Evolutionary conservation across 495 filamentous ascomycete species (phyloP).

Genomic region (Parmelia sp.): DNA sequence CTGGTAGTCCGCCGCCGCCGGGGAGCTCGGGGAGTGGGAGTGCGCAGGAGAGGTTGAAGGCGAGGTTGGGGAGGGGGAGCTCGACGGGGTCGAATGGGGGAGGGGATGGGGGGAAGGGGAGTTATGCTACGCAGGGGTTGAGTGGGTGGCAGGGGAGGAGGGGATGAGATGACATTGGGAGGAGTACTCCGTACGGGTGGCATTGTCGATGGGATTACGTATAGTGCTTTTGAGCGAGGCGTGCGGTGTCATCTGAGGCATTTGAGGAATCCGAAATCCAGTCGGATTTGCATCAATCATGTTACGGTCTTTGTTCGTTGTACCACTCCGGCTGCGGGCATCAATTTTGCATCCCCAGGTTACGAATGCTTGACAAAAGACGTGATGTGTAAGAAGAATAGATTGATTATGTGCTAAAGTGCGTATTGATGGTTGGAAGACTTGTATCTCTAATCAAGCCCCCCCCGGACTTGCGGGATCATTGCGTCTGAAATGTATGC

Average conservation of each 20-base stretch:
- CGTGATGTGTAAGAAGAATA: too few species aligned
- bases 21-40: conserved; percentile 15
- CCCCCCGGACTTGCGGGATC: too few species aligned
- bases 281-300: neutral
- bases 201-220: neutral
- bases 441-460: too few species aligned
- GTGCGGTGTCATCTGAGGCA: neutral
- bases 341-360: too few species aligned
- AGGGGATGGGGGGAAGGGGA: conserved; percentile 20
- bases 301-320: neutral
- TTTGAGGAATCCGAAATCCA: neutral
- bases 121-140: conserved; percentile 25
- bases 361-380: too few species aligned
- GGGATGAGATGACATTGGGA: neutral
- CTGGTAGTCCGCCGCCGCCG: conserved; percentile 33
- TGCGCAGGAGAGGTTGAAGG: conserved; percentile 61
- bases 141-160: conserved; percentile 24
- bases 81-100: neutral
- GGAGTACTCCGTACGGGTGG: neutral
- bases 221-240: neutral
- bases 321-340: too few species aligned
- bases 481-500: too few species aligned
- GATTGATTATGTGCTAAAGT: too few species aligned
- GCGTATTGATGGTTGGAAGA: too few species aligned
- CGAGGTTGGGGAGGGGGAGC: conserved; percentile 49